Conservation (phyloP, 257 asterid species). For the Apocynum venetum region DNA sequence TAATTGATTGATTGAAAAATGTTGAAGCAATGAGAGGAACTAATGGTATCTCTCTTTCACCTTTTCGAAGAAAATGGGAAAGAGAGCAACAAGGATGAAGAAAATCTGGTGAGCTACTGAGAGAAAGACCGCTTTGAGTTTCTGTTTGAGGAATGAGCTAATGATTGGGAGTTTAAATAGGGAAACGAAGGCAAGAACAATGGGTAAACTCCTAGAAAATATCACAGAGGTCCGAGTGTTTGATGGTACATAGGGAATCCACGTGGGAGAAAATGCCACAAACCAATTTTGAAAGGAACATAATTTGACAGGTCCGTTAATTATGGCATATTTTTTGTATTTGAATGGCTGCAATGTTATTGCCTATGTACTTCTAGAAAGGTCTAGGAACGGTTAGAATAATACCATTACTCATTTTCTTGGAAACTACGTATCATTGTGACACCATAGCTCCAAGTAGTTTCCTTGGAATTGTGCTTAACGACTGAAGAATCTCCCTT, state of each 20-base stretch:
- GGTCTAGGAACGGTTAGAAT: too few species aligned
- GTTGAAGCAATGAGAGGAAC: background rate
- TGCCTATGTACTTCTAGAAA: too few species aligned
- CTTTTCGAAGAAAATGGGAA: background rate
- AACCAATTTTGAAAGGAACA: background rate
- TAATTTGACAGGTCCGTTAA: background rate
- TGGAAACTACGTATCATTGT: too few species aligned
- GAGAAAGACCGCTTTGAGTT: too few species aligned
- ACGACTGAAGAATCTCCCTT: too few species aligned
- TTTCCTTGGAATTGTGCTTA: too few species aligned
- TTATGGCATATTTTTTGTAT: background rate
- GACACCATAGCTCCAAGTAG: too few species aligned
- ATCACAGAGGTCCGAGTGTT: constrained; percentile 17
- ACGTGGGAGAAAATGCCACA: constrained; percentile 22
- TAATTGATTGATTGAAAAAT: too few species aligned
- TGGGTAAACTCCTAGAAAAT: constrained; percentile 14
- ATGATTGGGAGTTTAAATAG: constrained; percentile 26
- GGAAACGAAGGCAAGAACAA: background rate
- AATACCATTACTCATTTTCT: too few species aligned
- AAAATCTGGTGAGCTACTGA: background rate
- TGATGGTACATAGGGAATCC: constrained; percentile 20
- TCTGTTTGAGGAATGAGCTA: background rate
- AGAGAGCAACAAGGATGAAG: background rate
- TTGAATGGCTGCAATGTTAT: too few species aligned
- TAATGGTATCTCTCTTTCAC: constrained; percentile 7